phyloP scores from a whole-genome alignment of 2,329 filamentous ascomycete species.

The Incumbomyces lentus region DNA sequence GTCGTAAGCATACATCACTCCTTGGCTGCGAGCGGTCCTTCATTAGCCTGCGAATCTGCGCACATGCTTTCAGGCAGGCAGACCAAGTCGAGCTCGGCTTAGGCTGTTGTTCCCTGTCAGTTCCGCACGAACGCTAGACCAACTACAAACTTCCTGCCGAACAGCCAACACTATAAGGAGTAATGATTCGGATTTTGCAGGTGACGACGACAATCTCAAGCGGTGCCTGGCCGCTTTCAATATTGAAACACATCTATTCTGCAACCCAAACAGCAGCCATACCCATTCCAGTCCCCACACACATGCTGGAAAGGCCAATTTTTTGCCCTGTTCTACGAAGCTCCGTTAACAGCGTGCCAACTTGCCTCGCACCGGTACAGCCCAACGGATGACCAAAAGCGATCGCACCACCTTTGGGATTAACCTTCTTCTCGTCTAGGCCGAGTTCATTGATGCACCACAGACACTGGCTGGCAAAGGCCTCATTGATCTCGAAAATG shows the following conservation, averaged over 20 bases:
- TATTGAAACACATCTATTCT: conserved; percentile 47
- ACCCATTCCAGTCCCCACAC: conserved; percentile 91
- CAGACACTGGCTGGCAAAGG: conserved; percentile 88
- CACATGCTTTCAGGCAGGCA: too few species aligned
- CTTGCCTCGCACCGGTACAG: conserved; percentile 86
- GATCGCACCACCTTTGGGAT: conserved; percentile 93
- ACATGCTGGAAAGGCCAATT: conserved; percentile 92
- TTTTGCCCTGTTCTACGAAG: conserved; percentile 72
- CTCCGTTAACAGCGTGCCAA: conserved; percentile 85
- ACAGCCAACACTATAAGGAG: too few species aligned
- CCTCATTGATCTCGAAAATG: conserved; percentile 98
- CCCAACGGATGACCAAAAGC: conserved; percentile 92
- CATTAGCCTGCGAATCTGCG: too few species aligned
- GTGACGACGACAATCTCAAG: too few species aligned
- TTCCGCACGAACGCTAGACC: too few species aligned
- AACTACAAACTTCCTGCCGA: too few species aligned
- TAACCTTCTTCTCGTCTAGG: conserved; percentile 75
- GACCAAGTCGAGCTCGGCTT: too few species aligned
- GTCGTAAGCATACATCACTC: too few species aligned
- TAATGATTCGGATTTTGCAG: too few species aligned
- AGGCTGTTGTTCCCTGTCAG: too few species aligned
- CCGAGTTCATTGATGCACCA: conserved; percentile 87
- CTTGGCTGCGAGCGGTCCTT: too few species aligned
- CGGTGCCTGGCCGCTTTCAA: too few species aligned
- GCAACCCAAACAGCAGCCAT: conserved; percentile 96